These are phyloP conservation scores for Apiospora aurea DNA, from an alignment of 2,329 filamentous ascomycete species.

Conservation along the genomic window DNA sequence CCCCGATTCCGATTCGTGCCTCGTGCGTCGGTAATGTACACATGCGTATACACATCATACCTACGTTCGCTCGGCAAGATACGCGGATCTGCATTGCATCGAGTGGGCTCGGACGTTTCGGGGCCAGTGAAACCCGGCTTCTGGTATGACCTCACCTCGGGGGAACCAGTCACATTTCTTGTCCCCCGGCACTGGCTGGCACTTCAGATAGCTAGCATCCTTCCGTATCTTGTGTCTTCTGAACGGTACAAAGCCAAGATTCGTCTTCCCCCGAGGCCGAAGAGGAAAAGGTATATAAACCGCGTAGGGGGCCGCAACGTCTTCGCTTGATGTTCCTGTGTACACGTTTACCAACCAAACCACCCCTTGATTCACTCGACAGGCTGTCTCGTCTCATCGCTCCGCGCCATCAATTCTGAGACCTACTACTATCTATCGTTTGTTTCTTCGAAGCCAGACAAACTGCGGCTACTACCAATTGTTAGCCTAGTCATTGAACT, in stretches of 20 bases:
- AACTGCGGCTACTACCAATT: neutral
- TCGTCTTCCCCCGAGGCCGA: neutral
- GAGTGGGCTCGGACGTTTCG: neutral
- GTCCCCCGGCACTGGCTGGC: neutral
- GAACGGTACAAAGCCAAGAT: neutral
- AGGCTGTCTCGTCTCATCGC: neutral
- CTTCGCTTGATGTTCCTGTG: neutral
- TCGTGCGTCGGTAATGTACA: neutral
- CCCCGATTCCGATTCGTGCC: neutral
- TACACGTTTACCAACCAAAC: neutral
- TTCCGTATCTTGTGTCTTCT: neutral
- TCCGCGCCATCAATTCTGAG: neutral
- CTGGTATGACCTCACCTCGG: constrained; percentile 9
- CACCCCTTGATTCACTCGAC: neutral
- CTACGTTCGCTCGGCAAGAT: neutral
- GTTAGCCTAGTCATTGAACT: neutral
- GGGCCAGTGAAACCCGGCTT: neutral
- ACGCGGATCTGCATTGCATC: constrained; percentile 12
- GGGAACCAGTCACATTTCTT: constrained; percentile 3
- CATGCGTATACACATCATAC: neutral
- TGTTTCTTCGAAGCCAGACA: neutral
- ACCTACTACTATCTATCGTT: neutral
- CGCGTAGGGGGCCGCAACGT: neutral
- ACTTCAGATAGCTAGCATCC: neutral
- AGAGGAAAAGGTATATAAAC: neutral